These are phyloP conservation scores for Russula sp. DNA, from an alignment of 768 basidiomycete genomes.

Conservation along the genomic window DNA sequence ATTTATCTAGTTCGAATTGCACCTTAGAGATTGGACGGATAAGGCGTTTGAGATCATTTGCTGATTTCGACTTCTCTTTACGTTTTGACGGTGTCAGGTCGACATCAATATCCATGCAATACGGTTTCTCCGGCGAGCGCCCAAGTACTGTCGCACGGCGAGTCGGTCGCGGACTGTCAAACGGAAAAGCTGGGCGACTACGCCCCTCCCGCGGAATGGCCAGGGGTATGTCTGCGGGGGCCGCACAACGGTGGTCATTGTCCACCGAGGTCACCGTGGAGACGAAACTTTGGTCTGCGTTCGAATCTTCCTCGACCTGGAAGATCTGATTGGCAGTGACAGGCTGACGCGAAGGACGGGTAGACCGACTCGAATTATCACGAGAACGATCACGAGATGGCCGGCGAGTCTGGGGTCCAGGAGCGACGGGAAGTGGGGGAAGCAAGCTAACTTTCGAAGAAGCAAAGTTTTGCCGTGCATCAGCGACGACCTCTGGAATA, in stretches of 20 bases:
- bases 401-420: constrained; percentile 15
- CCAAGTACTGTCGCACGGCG: constrained; percentile 65
- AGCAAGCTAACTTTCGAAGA: constrained; percentile 41
- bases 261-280: constrained; percentile 8
- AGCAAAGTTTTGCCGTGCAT: constrained; percentile 70
- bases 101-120: constrained; percentile 32
- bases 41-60: constrained; percentile 56
- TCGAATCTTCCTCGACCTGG: constrained; percentile 37
- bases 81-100: constrained; percentile 53
- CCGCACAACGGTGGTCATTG: not conserved
- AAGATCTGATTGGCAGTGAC: constrained; percentile 71
- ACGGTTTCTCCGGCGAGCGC: constrained; percentile 45
- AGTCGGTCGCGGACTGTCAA: constrained; percentile 33
- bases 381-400: constrained; percentile 33
- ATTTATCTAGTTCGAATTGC: constrained; percentile 56
- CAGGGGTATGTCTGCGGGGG: constrained; percentile 24
- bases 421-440: constrained; percentile 59
- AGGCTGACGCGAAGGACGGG: constrained; percentile 56
- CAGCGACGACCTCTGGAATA: constrained; percentile 67
- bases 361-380: constrained; percentile 37
- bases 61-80: constrained; percentile 60
- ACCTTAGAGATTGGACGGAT: constrained; percentile 62
- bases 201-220: constrained; percentile 28
- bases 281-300: constrained; percentile 29
- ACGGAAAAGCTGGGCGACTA: constrained; percentile 17